phyloP scores from a whole-genome alignment of 345 rosid species.

The Eucalyptus pauciflora region DNA sequence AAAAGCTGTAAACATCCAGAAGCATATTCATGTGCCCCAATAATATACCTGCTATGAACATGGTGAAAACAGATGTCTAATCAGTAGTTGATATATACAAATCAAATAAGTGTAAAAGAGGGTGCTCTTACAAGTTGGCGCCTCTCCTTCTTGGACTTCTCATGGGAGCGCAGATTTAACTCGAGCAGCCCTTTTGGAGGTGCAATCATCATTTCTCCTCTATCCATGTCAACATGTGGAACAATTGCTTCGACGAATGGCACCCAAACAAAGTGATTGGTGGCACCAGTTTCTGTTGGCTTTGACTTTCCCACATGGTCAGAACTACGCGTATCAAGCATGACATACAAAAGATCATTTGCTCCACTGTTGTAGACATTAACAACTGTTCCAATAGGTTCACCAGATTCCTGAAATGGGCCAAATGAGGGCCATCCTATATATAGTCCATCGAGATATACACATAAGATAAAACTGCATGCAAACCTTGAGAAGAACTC shows the following conservation, averaged over 20 bases:
- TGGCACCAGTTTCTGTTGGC: conserved; percentile 6
- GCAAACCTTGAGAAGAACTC: conserved; percentile 52
- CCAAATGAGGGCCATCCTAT: background rate
- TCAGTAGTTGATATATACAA: background rate
- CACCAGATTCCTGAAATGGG: conserved; percentile 54
- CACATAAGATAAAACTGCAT: background rate
- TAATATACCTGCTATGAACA: background rate
- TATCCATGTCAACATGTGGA: conserved; percentile 61
- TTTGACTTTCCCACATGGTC: conserved; percentile 28
- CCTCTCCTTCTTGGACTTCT: conserved; percentile 84
- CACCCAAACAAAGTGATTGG: conserved; percentile 61
- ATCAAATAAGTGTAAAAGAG: background rate
- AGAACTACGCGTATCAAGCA: conserved; percentile 20
- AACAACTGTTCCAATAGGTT: conserved; percentile 69
- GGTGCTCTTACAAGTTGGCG: conserved; percentile 78
- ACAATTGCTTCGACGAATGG: conserved; percentile 89
- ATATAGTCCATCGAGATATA: background rate
- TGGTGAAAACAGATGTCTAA: background rate
- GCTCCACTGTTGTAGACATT: conserved; percentile 72
- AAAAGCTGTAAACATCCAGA: background rate
- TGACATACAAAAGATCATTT: conserved; percentile 68
- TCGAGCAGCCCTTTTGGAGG: conserved; percentile 91
- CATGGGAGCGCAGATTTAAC: conserved; percentile 57
- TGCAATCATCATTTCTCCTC: conserved; percentile 63
- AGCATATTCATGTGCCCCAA: background rate